Base-by-base conservation (phyloP, 805 yeast species). In the Debaryomyces prosopidis region DNA sequence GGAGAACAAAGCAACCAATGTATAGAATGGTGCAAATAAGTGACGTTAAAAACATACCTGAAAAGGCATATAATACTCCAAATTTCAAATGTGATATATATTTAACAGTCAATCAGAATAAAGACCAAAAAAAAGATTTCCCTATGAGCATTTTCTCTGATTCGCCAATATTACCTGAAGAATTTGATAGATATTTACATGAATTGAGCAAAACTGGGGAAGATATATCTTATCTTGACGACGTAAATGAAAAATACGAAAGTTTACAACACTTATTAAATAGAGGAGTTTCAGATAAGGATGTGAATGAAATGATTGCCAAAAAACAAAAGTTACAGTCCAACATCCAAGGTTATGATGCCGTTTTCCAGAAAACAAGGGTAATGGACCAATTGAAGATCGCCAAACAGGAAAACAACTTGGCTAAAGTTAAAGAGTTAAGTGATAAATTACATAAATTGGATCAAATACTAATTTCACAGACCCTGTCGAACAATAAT, bases 1-100 rank as follows among this genome's bases (percentile, higher is more conserved):
- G 76, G 45, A 76, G 81, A 37, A 79, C 83, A 10, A 81, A 85
- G 26, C 71, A 74, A 57, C 78, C 85, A 9, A 79, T 80, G 43
- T 92, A 94, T 66, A 78, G 97, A 56, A 78, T 92, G 80, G 96
- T 92, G 40, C 85, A 81, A 59, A 82, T 94, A 36, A 86, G 84
- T 53, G 85, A 80, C 44, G 79, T 87, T 7, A 78, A 77, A 19
- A 66, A 70, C 39, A 55, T 51, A 10, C 75, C 75, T 2, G 65
- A 63, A 31, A 71, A 66, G 45, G 67, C 71, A 9, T 80, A 80
- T 55, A 62, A 62, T 30, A 53, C 80, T 36, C 64, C 70, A 14
- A 71, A 66, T 19, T 68, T 65, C 44, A 73, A 71, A 49, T 73
- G 77, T 46, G 79, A 77, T 50, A 63, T 75, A 11, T 82, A 79